Evolutionary conservation across 176 grass and related monocot genomes (phyloP).

Genomic region (Ensete glaucum): DNA sequence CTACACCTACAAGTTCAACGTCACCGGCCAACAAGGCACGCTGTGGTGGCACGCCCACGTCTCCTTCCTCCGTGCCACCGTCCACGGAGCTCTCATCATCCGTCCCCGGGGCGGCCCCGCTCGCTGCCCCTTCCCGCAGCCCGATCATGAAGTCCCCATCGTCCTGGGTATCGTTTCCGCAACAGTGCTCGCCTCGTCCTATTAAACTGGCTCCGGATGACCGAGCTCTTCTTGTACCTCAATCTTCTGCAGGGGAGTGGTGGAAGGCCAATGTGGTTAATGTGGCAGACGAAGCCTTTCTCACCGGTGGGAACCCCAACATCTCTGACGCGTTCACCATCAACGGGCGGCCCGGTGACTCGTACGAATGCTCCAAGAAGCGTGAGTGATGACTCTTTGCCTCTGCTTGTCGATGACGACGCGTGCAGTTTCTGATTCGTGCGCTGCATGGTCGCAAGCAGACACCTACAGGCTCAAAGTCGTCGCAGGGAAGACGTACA

Average conservation of each 20-base stretch:
- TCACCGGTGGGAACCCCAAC: neutral
- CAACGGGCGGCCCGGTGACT: conserved; percentile 49
- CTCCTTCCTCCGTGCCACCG: conserved; percentile 41
- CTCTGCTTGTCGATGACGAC: too few species aligned
- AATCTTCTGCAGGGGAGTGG: conserved; percentile 42
- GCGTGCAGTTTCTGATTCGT: too few species aligned
- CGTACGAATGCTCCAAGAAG: conserved; percentile 28
- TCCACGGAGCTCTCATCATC: conserved; percentile 52
- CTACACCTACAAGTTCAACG: conserved; percentile 50
- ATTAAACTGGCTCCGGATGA: too few species aligned
- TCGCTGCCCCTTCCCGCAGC: conserved; percentile 42
- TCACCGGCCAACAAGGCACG: conserved; percentile 65
- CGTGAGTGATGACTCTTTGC: conserved; percentile 16
- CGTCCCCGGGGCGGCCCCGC: conserved; percentile 17
- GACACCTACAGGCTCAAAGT: conserved; percentile 40
- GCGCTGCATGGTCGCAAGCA: conserved; percentile 4
- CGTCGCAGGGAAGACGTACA: conserved; percentile 28
- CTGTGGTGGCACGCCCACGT: conserved; percentile 84
- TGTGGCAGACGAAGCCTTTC: neutral
- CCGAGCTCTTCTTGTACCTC: neutral
- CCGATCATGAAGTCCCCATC: conserved; percentile 38
- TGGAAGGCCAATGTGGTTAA: conserved; percentile 51
- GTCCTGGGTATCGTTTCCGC: conserved; percentile 24
- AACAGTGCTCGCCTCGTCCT: too few species aligned
- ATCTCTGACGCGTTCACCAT: conserved; percentile 50